A percentile compares a stretch with the other conserved stretches of the same genome.
Evolutionary conservation across 140 eudicot species (phyloP).

Genomic region (Flaveria floridana): DNA sequence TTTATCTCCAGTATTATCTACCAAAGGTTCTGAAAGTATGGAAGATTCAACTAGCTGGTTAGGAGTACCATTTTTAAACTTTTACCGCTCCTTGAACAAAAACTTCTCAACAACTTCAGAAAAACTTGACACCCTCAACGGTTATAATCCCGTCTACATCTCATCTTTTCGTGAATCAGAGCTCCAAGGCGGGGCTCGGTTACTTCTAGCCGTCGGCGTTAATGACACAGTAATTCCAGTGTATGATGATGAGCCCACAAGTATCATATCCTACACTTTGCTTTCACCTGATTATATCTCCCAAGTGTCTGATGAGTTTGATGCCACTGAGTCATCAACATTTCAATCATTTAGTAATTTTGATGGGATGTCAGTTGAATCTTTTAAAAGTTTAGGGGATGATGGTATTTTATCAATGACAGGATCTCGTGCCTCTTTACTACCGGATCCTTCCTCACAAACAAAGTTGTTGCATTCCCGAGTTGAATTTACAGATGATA

Average conservation of each 20-base stretch:
- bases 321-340: slow-evolving; percentile 41
- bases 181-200: slow-evolving; percentile 69
- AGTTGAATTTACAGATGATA: slow-evolving; percentile 64
- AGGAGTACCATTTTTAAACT: slow-evolving; percentile 66
- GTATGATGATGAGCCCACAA: slow-evolving; percentile 94
- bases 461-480: slow-evolving; percentile 69
- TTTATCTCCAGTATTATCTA: slow-evolving; percentile 45
- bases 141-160: slow-evolving; percentile 72
- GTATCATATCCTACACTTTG: slow-evolving; percentile 76
- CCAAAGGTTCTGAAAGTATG: slow-evolving; percentile 48
- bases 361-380: slow-evolving; percentile 62
- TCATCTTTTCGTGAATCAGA: slow-evolving; percentile 72
- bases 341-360: slow-evolving; percentile 47
- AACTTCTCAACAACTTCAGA: slow-evolving; percentile 51
- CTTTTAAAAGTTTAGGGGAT: slow-evolving; percentile 65
- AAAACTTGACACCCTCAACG: slow-evolving; percentile 58
- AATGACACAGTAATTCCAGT: slow-evolving; percentile 80
- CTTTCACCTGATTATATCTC: slow-evolving; percentile 56
- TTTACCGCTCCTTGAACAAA: slow-evolving; percentile 67
- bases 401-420: slow-evolving; percentile 60
- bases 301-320: slow-evolving; percentile 68
- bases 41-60: slow-evolving; percentile 83
- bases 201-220: slow-evolving; percentile 60
- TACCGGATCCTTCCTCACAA: slow-evolving; percentile 58
- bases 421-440: slow-evolving; percentile 55